phyloP scores from a whole-genome alignment of 2,329 filamentous ascomycete species.

The Plenodomus biglobosus region DNA sequence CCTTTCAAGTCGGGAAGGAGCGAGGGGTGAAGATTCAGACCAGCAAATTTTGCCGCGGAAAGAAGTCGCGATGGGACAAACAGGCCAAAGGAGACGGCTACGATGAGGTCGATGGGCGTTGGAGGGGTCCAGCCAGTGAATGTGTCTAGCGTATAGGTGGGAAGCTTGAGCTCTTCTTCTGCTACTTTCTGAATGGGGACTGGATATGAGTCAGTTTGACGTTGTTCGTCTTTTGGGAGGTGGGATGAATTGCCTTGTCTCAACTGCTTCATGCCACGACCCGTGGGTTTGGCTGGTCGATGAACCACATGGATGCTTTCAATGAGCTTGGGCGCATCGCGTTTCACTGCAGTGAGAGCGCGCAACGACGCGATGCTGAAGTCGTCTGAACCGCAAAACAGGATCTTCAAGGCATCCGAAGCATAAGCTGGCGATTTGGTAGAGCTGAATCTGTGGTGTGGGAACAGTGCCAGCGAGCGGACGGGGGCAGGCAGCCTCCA shows the following conservation, averaged over 20 bases:
- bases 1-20: constrained; percentile 84
- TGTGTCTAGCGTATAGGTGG: constrained; percentile 73
- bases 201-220: constrained; percentile 40
- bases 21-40: constrained; percentile 91
- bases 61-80: constrained; percentile 81
- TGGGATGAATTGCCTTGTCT: constrained; percentile 57
- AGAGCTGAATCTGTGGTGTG: constrained; percentile 14
- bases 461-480: constrained; percentile 17
- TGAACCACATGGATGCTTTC: constrained; percentile 83
- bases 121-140: constrained; percentile 73
- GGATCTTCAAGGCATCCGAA: constrained; percentile 68
- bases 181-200: constrained; percentile 69
- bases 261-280: constrained; percentile 71
- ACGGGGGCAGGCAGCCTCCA: constrained; percentile 27
- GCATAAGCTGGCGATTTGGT: constrained; percentile 4
- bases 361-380: constrained; percentile 80
- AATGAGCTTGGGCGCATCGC: constrained; percentile 38
- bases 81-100: constrained; percentile 93
- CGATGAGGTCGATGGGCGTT: constrained; percentile 65
- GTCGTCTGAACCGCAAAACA: constrained; percentile 92
- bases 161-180: constrained; percentile 65
- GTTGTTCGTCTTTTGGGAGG: background rate
- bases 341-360: constrained; percentile 66
- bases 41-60: constrained; percentile 71
- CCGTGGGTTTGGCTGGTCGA: constrained; percentile 73